Evolutionary conservation across 1,139 yeast species (phyloP).

Genomic region (Geotrichum reessii): DNA sequence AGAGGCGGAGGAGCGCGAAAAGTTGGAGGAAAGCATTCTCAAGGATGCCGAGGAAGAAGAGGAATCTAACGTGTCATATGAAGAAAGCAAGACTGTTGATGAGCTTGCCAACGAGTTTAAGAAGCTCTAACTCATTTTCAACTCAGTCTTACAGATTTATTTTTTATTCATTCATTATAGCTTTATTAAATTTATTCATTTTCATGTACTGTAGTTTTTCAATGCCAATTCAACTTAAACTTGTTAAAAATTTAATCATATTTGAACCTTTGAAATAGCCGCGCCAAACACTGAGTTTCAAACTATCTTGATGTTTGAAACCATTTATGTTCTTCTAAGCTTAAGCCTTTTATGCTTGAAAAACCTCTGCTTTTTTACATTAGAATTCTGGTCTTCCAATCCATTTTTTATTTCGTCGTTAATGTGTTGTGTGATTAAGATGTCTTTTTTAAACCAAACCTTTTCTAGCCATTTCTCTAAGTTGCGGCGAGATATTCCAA

Average conservation of each 20-base stretch:
- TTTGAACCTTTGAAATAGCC: not conserved
- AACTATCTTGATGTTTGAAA: not conserved
- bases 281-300: not conserved
- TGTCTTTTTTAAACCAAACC: slow-evolving; percentile 67
- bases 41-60: slow-evolving; percentile 42
- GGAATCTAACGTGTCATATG: slow-evolving; percentile 33
- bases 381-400: not conserved
- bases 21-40: slow-evolving; percentile 37
- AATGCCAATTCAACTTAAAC: not conserved
- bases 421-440: slow-evolving; percentile 35
- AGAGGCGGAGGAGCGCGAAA: slow-evolving; percentile 58
- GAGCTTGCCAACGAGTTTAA: slow-evolving; percentile 56
- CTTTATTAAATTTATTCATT: not conserved
- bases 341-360: not conserved
- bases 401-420: not conserved
- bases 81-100: slow-evolving; percentile 47
- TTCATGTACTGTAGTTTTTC: not conserved
- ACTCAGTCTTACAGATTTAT: not conserved
- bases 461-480: slow-evolving; percentile 68
- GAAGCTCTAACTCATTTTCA: slow-evolving; percentile 36
- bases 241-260: not conserved
- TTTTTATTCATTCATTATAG: not conserved
- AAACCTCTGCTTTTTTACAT: not conserved
- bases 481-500: slow-evolving; percentile 16
- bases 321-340: not conserved